A percentile compares a stretch with the other conserved stretches of the same genome.
phyloP scores from a whole-genome alignment of 352 stramenopile species.

The Phytophthora uliginosa region DNA sequence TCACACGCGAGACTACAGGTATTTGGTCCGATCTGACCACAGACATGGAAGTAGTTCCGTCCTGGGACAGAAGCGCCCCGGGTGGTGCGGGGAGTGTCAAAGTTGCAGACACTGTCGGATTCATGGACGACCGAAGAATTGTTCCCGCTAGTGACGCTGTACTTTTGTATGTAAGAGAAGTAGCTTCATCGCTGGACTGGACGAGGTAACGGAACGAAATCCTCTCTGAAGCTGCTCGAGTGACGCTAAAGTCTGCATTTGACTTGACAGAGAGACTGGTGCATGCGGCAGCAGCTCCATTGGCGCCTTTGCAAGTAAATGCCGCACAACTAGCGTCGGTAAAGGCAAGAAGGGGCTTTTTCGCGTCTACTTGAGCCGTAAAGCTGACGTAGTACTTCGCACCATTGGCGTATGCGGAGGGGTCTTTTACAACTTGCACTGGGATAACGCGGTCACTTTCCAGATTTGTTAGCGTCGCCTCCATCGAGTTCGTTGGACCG shows the following conservation, averaged over 20 bases:
- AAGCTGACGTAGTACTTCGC: slow-evolving; percentile 66
- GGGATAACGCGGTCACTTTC: slow-evolving; percentile 49
- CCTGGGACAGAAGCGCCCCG: slow-evolving; percentile 8
- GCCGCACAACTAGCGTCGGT: slow-evolving; percentile 43
- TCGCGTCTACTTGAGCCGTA: slow-evolving; percentile 45
- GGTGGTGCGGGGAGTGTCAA: slow-evolving; percentile 43
- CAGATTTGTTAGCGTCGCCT: slow-evolving; percentile 48
- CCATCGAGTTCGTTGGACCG: slow-evolving; percentile 45
- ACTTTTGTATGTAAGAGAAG: slow-evolving; percentile 40
- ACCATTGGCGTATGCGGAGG: slow-evolving; percentile 42
- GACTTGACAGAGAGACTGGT: slow-evolving; percentile 42
- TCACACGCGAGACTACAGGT: slow-evolving; percentile 52
- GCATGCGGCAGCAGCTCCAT: slow-evolving; percentile 40
- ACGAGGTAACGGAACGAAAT: slow-evolving; percentile 71
- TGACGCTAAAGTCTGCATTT: slow-evolving; percentile 60
- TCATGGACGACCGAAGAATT: slow-evolving; percentile 57
- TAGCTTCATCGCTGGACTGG: slow-evolving; percentile 47
- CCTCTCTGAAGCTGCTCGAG: slow-evolving; percentile 44
- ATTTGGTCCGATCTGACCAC: slow-evolving; percentile 50
- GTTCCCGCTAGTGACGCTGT: slow-evolving; percentile 40
- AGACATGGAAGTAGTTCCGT: slow-evolving; percentile 21
- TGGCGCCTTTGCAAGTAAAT: slow-evolving; percentile 61
- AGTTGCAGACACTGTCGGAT: slow-evolving; percentile 34
- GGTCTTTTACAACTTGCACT: slow-evolving; percentile 56
- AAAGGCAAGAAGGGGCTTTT: slow-evolving; percentile 38